Conservation (phyloP, 78 protist species). For the Dictyostelium intermedium region DNA sequence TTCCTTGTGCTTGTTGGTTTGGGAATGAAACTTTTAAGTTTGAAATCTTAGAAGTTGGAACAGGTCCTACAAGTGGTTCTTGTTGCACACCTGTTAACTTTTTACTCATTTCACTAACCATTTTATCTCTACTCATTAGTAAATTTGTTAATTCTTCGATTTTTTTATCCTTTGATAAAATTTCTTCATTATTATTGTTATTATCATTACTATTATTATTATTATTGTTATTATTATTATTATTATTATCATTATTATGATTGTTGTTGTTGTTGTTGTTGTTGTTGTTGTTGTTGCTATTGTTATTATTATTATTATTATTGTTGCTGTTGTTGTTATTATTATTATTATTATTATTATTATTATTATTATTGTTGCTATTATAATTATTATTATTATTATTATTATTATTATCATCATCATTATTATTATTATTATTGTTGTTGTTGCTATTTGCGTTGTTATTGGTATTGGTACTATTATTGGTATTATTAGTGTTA, state of each 20-base stretch:
- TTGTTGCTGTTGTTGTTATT: neutral
- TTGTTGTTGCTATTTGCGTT: neutral
- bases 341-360: neutral
- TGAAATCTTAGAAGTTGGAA: neutral
- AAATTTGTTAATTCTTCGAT: neutral
- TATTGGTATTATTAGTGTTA: neutral
- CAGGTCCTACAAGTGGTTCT: neutral
- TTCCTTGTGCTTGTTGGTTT: neutral
- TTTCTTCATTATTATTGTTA: neutral
- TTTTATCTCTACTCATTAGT: neutral
- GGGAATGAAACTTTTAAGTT: neutral
- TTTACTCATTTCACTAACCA: neutral
- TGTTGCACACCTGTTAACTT: neutral
- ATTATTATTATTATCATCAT: too few species aligned
- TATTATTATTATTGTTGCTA: neutral
- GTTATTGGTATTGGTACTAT: neutral
- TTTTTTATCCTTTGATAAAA: neutral
- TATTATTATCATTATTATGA: neutral
- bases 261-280: neutral
- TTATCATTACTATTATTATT: neutral
- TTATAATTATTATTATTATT: neutral
- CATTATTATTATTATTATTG: neutral
- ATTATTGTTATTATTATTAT: neutral
- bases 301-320: neutral
- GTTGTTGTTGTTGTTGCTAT: neutral